Evolutionary conservation across 2,329 filamentous ascomycete species (phyloP), one percentile per base, ranked within the genome.

Genomic region (Dactylellina haptotyla): DNA sequence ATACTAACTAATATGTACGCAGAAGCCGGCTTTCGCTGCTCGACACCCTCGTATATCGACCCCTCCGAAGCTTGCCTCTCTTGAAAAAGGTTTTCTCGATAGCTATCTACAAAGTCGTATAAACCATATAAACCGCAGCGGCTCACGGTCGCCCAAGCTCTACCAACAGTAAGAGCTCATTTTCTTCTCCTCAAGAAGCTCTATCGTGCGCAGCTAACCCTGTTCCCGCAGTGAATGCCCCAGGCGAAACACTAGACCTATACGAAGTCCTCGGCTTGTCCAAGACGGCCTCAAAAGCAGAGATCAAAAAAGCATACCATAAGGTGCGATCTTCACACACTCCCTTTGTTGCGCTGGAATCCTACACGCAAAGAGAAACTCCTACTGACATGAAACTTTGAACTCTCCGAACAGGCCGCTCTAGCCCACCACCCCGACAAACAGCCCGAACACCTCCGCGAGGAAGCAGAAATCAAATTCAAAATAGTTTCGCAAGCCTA

Each of bases 231-330:
- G 76, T 77, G 77, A 76, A 76, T 64, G 76, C 65, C 25, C 62
- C 75, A 61, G 78, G 77, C 23, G 85, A 84, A 76, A 85, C 87
- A 76, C 78, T 84, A 75, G 87, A 89, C 79, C 84, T 89, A 78
- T 89, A 89, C 78, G 93, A 89, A 83, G 85, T 97, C 78, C 88
- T 98, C 75, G 90, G 88, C 71, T 86, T 98, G 78, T 84, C 89
- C 58, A 90, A 86, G 80, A 83, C 83, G 75, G 91, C 93, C 58
- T 88, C 85, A 75, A 89, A 90, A 79, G 87, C 90, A 64, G 91
- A 97, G 79, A 90, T 98, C 82, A 96, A 95, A 82, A 97, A 97
- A 83, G 93, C 93, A 75, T 97, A 97, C 83, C 90, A 94, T 83
- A 97, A 96, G 87, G 93, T 93, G 78, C 78, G 83, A 80, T 20